Evolutionary conservation across 2,329 filamentous ascomycete genomes (phyloP).

Genomic region (Phyllosticta citribraziliensis): DNA sequence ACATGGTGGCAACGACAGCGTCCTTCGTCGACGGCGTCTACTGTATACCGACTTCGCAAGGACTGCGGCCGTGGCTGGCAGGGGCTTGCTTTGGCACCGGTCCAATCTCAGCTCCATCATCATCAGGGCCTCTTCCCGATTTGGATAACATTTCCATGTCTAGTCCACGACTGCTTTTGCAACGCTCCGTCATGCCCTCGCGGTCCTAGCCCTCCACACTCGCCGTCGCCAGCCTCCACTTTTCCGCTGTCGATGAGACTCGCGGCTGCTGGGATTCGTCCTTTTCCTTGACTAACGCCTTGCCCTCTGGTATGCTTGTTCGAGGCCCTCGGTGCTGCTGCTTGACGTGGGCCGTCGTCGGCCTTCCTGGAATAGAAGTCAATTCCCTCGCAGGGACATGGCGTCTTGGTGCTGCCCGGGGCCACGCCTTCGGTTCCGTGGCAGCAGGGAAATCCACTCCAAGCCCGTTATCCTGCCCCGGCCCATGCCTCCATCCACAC

Average conservation of each 20-base stretch:
- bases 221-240: slow-evolving; percentile 16
- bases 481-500: slow-evolving; percentile 8
- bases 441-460: slow-evolving; percentile 10
- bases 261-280: slow-evolving; percentile 4
- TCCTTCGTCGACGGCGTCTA: neutral
- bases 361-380: slow-evolving; percentile 12
- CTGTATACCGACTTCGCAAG: neutral
- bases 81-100: neutral
- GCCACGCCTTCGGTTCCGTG: slow-evolving; percentile 1
- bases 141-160: neutral
- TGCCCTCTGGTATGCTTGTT: slow-evolving; percentile 1
- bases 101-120: neutral
- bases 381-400: slow-evolving; percentile 10
- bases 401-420: neutral
- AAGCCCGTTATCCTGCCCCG: slow-evolving; percentile 4
- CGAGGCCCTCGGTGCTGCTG: slow-evolving; percentile 4
- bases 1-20: neutral
- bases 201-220: slow-evolving; percentile 20
- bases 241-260: slow-evolving; percentile 10
- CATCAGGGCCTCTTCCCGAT: slow-evolving; percentile 5
- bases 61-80: neutral
- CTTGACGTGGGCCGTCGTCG: slow-evolving; percentile 5
- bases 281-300: slow-evolving; percentile 8
- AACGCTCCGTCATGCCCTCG: slow-evolving; percentile 9
- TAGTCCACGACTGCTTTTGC: slow-evolving; percentile 1